Conservation (phyloP, 2,329 filamentous ascomycete genomes). For the Arthrobotrys pseudoclavata region DNA sequence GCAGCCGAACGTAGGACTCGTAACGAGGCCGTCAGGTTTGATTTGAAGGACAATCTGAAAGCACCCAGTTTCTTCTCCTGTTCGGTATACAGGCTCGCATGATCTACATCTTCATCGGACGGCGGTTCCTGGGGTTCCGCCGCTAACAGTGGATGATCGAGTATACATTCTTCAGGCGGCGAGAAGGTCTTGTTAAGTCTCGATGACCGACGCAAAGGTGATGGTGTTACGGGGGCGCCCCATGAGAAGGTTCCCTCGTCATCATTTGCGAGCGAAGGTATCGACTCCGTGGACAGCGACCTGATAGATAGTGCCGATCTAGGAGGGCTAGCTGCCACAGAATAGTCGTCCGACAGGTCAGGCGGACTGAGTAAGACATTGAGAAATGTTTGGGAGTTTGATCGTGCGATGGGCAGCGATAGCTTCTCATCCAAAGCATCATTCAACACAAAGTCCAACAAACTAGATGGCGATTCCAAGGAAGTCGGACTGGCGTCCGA, state of each 20-base stretch:
- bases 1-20: slow-evolving; percentile 76
- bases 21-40: slow-evolving; percentile 77
- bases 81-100: slow-evolving; percentile 60
- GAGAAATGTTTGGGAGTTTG: slow-evolving; percentile 61
- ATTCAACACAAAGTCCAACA: slow-evolving; percentile 61
- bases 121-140: slow-evolving; percentile 56
- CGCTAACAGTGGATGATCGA: slow-evolving; percentile 62
- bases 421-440: slow-evolving; percentile 60
- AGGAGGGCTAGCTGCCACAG: slow-evolving; percentile 60
- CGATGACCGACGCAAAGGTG: slow-evolving; percentile 42
- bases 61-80: slow-evolving; percentile 54
- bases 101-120: slow-evolving; percentile 54
- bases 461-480: slow-evolving; percentile 60
- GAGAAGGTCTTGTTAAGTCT: slow-evolving; percentile 59
- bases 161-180: slow-evolving; percentile 61
- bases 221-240: slow-evolving; percentile 47
- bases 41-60: slow-evolving; percentile 72
- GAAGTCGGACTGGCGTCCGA: slow-evolving; percentile 58
- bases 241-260: slow-evolving; percentile 63
- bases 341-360: slow-evolving; percentile 62
- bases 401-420: slow-evolving; percentile 60
- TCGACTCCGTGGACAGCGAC: slow-evolving; percentile 62
- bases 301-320: slow-evolving; percentile 61
- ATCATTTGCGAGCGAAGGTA: slow-evolving; percentile 63
- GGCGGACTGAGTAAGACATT: slow-evolving; percentile 62